Conservation (phyloP, 148 eudicot genomes). For the Hydrangea macrophylla region DNA sequence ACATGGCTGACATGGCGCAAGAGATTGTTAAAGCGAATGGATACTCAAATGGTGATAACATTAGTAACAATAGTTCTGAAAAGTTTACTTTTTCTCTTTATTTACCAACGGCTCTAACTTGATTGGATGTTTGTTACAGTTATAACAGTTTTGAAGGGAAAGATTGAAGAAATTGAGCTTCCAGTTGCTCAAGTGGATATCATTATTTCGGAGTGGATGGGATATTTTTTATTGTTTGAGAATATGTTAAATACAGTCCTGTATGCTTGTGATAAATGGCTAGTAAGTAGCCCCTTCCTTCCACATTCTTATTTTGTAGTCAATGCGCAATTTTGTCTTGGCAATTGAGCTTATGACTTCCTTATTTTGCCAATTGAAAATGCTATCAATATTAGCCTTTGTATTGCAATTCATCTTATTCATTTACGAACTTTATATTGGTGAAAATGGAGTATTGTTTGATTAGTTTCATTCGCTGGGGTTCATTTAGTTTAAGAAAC, state of each 20-base stretch:
- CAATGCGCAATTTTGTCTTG: too few relatives aligned
- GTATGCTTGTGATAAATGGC: conserved; percentile 98
- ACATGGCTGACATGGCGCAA: conserved; percentile 94
- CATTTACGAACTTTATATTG: neutral
- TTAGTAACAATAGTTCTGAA: conserved; percentile 9
- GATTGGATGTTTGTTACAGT: too few relatives aligned
- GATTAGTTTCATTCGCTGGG: neutral
- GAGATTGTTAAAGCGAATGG: conserved; percentile 83
- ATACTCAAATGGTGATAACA: conserved; percentile 61
- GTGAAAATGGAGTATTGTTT: neutral
- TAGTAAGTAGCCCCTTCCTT: conserved; percentile 48
- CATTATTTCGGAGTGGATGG: conserved; percentile 99
- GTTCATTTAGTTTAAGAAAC: neutral
- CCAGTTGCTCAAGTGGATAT: conserved; percentile 90
- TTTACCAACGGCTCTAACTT: conserved; percentile 8
- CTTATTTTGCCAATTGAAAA: too few relatives aligned
- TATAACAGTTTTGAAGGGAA: conserved; percentile 89
- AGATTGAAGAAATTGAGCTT: conserved; percentile 92
- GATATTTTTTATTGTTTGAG: conserved; percentile 88
- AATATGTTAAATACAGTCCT: conserved; percentile 94
- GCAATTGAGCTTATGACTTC: too few relatives aligned
- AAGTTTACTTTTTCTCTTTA: neutral
- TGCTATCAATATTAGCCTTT: too few relatives aligned
- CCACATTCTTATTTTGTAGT: too few relatives aligned
- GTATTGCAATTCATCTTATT: neutral